A percentile compares a stretch with the other conserved stretches of the same genome.
Evolutionary conservation across 495 filamentous ascomycete genomes (phyloP).

Genomic region (Bryoglossum gracile): DNA sequence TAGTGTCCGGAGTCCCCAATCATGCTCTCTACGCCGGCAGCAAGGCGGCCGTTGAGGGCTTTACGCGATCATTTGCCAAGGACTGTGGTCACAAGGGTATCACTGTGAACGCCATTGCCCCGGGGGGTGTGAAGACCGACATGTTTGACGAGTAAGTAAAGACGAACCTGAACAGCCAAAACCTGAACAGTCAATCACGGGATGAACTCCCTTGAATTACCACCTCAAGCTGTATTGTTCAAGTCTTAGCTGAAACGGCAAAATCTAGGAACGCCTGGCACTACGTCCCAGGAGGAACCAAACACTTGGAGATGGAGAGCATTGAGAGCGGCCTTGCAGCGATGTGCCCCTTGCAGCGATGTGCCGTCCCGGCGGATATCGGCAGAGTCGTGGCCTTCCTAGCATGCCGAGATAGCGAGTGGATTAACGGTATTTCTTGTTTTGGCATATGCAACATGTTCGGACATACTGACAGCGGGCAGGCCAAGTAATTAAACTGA

Average conservation of each 20-base stretch:
- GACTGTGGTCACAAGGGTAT: slow-evolving; percentile 70
- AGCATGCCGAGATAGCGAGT: slow-evolving; percentile 47
- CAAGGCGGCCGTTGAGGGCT: slow-evolving; percentile 72
- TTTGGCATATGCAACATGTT: neutral
- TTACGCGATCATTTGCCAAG: slow-evolving; percentile 62
- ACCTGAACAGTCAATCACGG: too few species aligned
- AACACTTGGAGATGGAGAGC: slow-evolving; percentile 32
- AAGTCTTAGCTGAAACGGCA: too few species aligned
- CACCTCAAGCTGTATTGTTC: too few species aligned
- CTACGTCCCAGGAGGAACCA: slow-evolving; percentile 47
- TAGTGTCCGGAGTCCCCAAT: slow-evolving; percentile 54
- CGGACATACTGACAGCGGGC: neutral
- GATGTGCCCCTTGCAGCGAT: slow-evolving; percentile 42
- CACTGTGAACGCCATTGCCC: slow-evolving; percentile 68
- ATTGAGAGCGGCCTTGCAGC: slow-evolving; percentile 38
- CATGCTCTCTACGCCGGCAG: slow-evolving; percentile 69
- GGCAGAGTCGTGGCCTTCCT: slow-evolving; percentile 35
- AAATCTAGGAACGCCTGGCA: slow-evolving; percentile 49
- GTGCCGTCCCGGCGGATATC: slow-evolving; percentile 50
- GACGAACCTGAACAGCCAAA: too few species aligned
- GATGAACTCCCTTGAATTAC: too few species aligned
- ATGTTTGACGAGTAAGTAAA: slow-evolving; percentile 53
- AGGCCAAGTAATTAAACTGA: slow-evolving; percentile 35
- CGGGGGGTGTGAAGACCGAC: slow-evolving; percentile 71
- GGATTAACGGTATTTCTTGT: slow-evolving; percentile 52